Percentiles rank a stretch among this genome's conserved stretches.
These are phyloP conservation scores for Glycine latifolia DNA, from an alignment of 306 rosid genomes.

Conservation along the genomic window DNA sequence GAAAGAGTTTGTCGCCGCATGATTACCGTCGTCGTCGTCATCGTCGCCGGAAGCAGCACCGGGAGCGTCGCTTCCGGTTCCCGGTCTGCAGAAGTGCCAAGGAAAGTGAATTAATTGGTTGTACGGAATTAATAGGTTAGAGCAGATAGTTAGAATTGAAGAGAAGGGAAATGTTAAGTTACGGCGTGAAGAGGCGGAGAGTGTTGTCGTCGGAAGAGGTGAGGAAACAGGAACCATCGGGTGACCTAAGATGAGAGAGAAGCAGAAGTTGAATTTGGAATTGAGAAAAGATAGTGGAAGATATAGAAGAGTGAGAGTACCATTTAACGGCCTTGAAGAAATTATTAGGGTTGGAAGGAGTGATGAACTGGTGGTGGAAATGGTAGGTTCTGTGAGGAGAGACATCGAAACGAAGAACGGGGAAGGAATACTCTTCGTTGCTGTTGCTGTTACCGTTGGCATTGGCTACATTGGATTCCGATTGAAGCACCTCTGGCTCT, in stretches of 20 bases:
- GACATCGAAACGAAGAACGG: slow-evolving; percentile 66
- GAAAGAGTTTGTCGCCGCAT: not conserved
- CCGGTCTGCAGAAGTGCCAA: slow-evolving; percentile 59
- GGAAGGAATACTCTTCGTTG: slow-evolving; percentile 56
- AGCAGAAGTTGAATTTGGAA: no score
- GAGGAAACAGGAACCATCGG: slow-evolving; percentile 90
- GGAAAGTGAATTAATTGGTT: not conserved
- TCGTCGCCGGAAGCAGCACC: slow-evolving; percentile 38
- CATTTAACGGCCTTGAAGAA: slow-evolving; percentile 89
- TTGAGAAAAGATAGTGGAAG: no score
- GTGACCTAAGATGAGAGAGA: slow-evolving; percentile 53
- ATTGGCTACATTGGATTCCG: slow-evolving; percentile 14
- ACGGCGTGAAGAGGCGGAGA: slow-evolving; percentile 68
- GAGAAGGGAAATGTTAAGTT: slow-evolving; percentile 51
- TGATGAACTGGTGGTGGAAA: slow-evolving; percentile 75
- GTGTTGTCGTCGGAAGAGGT: slow-evolving; percentile 83
- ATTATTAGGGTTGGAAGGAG: slow-evolving; percentile 79
- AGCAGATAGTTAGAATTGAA: not conserved
- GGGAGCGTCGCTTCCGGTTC: slow-evolving; percentile 46
- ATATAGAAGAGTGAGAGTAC: no score
- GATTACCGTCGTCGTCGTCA: slow-evolving; percentile 61
- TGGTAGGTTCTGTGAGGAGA: slow-evolving; percentile 74
- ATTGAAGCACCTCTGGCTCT: slow-evolving; percentile 49
- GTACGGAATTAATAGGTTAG: not conserved
- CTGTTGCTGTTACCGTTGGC: not conserved